Conservation (phyloP, 768 basidiomycete genomes). For the Calocera viscosa region DNA sequence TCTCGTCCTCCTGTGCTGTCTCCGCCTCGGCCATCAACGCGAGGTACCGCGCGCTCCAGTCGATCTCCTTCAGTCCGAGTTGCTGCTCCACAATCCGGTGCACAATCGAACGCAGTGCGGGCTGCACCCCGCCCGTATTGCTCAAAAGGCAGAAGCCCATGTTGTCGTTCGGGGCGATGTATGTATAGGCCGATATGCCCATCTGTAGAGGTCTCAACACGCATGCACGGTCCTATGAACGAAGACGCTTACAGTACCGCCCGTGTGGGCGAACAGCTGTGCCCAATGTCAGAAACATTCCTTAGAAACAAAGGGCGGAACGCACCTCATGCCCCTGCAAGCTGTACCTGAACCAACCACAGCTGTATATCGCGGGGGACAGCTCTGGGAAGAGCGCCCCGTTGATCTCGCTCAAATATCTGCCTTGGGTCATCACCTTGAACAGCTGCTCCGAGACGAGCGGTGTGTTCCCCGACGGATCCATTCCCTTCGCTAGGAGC, state of each 20-base stretch:
- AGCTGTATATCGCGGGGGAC: constrained; percentile 31
- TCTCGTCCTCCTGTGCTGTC: neutral
- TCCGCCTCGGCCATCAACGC: constrained; percentile 4
- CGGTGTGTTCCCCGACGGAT: constrained; percentile 23
- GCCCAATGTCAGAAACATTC: neutral
- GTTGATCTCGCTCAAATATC: constrained; percentile 20
- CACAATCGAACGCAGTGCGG: constrained; percentile 13
- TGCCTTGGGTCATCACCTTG: constrained; percentile 25
- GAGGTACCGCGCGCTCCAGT: constrained; percentile 12
- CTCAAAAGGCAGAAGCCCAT: constrained; percentile 30
- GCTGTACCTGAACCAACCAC: constrained; percentile 33
- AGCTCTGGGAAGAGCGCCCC: constrained; percentile 14
- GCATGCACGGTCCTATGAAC: constrained; percentile 15
- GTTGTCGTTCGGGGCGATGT: constrained; percentile 29
- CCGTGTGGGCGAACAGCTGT: constrained; percentile 29
- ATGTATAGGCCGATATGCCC: constrained; percentile 26
- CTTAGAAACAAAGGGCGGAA: neutral
- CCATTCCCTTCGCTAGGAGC: constrained; percentile 29
- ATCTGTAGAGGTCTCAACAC: constrained; percentile 18
- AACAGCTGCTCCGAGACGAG: constrained; percentile 28
- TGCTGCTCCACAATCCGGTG: constrained; percentile 22
- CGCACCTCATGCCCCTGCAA: constrained; percentile 34
- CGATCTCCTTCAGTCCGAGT: constrained; percentile 9
- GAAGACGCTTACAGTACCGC: too few species aligned
- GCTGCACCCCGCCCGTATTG: constrained; percentile 23